Percentiles rank a stretch among this genome's conserved stretches.
Evolutionary conservation across 768 basidiomycete species (phyloP).

Genomic region (Gloeopeniophorella convolvens): DNA sequence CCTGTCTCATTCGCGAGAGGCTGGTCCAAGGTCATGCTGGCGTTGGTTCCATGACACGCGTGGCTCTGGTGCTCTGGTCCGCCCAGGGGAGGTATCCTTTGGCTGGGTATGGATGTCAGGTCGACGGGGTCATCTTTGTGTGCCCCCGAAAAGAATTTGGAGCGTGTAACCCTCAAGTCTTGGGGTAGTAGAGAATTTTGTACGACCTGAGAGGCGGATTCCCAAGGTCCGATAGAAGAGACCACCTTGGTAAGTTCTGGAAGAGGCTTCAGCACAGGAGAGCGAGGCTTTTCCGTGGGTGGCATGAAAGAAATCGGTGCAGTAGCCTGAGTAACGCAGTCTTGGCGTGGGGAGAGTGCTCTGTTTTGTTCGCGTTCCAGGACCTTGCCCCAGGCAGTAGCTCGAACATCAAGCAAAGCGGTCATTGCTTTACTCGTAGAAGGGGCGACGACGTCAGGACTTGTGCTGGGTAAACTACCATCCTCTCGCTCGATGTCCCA

Average conservation of each 20-base stretch:
- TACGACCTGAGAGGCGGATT: constrained; percentile 48
- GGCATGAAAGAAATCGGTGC: not conserved
- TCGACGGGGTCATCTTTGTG: not conserved
- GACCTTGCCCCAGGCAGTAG: constrained; percentile 24
- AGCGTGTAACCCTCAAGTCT: not conserved
- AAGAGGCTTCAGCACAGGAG: no score
- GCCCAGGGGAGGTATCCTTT: not conserved
- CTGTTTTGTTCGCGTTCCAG: not conserved
- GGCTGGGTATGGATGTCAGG: not conserved
- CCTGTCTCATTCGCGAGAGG: not conserved
- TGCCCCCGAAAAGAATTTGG: constrained; percentile 11
- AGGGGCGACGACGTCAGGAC: constrained; percentile 7
- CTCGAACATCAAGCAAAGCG: constrained; percentile 34
- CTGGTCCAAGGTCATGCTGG: not conserved
- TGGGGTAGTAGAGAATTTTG: not conserved
- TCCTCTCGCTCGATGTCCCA: constrained; percentile 51
- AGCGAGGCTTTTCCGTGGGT: not conserved
- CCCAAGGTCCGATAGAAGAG: constrained; percentile 39
- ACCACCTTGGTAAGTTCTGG: not conserved
- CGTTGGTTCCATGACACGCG: not conserved
- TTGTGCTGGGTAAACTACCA: constrained; percentile 16
- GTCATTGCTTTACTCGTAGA: constrained; percentile 22
- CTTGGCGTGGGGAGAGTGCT: not conserved
- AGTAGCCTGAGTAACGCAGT: not conserved
- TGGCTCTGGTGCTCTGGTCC: not conserved